Conservation (phyloP, 1,284 basidiomycete genomes). For the Stereum hirsutum region DNA sequence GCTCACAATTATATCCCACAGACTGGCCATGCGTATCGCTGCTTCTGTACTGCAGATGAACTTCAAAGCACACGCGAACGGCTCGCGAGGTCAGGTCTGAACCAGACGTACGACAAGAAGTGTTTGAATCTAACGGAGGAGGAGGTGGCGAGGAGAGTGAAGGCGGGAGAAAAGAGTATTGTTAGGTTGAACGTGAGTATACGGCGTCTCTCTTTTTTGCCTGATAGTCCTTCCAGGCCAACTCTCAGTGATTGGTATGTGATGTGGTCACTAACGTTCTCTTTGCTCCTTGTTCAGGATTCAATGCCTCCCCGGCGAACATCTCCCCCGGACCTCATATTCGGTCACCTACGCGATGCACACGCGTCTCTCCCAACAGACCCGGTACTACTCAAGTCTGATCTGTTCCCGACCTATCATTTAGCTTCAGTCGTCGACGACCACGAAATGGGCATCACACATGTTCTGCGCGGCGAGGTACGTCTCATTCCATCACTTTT, state of each 20-base stretch:
- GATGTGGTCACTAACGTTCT: no score
- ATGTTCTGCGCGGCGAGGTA: conserved; percentile 92
- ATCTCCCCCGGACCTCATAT: conserved; percentile 61
- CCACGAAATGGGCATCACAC: conserved; percentile 91
- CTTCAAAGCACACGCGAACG: conserved; percentile 60
- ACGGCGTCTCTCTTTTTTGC: no score
- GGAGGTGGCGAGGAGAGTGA: conserved; percentile 69
- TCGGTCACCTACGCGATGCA: conserved; percentile 65
- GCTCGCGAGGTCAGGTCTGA: conserved; percentile 62
- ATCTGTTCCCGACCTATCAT: conserved; percentile 94
- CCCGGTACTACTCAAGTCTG: conserved; percentile 88
- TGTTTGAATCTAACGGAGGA: conserved; percentile 83
- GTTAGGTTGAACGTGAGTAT: conserved; percentile 81
- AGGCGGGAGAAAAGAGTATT: conserved; percentile 69
- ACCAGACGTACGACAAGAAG: conserved; percentile 75
- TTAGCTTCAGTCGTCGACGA: conserved; percentile 96
- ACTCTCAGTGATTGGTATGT: conserved; percentile 12
- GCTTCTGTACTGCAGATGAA: conserved; percentile 79
- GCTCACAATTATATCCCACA: conserved; percentile 24
- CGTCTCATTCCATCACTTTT: conserved; percentile 11
- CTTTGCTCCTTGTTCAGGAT: conserved; percentile 37
- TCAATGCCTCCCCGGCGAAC: conserved; percentile 38
- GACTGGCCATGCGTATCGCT: conserved; percentile 88
- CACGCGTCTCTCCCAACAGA: conserved; percentile 79
- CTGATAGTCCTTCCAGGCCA: conserved; percentile 8